These are phyloP conservation scores for Heterobasidion irregulare DNA, from an alignment of 1,284 basidiomycete genomes.

Conservation along the genomic window DNA sequence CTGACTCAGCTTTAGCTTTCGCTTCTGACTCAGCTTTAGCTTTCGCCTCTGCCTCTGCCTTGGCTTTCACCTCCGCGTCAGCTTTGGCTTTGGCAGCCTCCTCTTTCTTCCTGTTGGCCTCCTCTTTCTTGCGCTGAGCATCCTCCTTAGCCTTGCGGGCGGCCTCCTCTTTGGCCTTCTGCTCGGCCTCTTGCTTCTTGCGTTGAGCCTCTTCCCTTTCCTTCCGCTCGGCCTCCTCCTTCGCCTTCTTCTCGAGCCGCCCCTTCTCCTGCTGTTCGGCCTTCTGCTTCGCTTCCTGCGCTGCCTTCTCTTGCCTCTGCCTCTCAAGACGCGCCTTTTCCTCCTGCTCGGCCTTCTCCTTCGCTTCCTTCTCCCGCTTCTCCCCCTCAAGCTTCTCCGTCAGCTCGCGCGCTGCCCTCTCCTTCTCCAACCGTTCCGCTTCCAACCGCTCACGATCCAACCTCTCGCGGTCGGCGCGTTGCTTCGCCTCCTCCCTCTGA, in stretches of 20 bases:
- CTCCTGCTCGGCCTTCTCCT: neutral
- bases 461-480: neutral
- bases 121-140: neutral
- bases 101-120: neutral
- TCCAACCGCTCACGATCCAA: neutral
- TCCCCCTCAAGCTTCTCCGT: neutral
- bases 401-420: neutral
- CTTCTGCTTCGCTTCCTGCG: conserved; percentile 17
- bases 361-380: neutral
- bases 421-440: neutral
- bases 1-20: neutral
- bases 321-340: neutral
- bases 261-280: conserved; percentile 18
- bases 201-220: conserved; percentile 6
- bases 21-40: neutral
- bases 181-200: conserved; percentile 5
- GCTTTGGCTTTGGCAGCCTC: neutral
- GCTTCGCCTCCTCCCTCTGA: neutral
- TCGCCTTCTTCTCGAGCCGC: conserved; percentile 13
- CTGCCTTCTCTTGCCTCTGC: neutral
- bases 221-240: conserved; percentile 10
- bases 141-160: neutral
- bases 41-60: neutral
- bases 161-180: conserved; percentile 1
- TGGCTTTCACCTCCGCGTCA: too few species aligned